Base-by-base conservation (phyloP, 495 filamentous ascomycete genomes). In the Tuber borchii region DNA sequence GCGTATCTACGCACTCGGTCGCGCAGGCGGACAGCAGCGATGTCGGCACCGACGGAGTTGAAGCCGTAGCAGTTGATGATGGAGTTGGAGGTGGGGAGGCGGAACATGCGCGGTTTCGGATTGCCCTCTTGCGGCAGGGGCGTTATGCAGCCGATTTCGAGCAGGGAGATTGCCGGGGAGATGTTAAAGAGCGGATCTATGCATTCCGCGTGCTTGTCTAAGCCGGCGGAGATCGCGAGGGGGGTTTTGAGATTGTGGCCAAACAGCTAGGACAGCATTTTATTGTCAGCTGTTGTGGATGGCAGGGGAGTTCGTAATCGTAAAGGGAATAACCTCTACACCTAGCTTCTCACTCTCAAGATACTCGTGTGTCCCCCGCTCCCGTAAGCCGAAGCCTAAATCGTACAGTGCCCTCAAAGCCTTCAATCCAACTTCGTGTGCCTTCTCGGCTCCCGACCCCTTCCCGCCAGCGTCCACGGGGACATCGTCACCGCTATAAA, bases 41-140 rank as follows among this genome's bases (percentile, higher is more conserved):
- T 87, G 77, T 96, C 94, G 3, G 93, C 94, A 14, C 95, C 95
- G 74, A 91, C 88, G 26, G 92, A 95, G 83, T 97, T 97, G 76
- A 98, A 88, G 0, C 95, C 96, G 84, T 97, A 98, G 12, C 96
- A 91, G 83, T 99, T 99, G 84, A 99, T 92, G 83, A 99, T 86
- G 17, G 90, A 93, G 68, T 94, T 90, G 73, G 97, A 89, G 7
- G 88, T 90, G 2, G 91, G 90, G 0, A 99, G 78, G 16, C 95
- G 90, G 84, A 95, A 99, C 17, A 99, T 93, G 51, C 95, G 89
- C 1, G 95, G 94, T 75, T 89, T 90, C 0, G 90, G 89, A 83
- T 98, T 98, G 9, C 95, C 95, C 10, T 88, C 88, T 82, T 99
- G 96, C 0, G 94, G 92, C 6, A 88, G 84, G 0, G 94, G 93